Conservation (phyloP, 2,329 filamentous ascomycete genomes). For the Aureobasidium subglaciale region DNA sequence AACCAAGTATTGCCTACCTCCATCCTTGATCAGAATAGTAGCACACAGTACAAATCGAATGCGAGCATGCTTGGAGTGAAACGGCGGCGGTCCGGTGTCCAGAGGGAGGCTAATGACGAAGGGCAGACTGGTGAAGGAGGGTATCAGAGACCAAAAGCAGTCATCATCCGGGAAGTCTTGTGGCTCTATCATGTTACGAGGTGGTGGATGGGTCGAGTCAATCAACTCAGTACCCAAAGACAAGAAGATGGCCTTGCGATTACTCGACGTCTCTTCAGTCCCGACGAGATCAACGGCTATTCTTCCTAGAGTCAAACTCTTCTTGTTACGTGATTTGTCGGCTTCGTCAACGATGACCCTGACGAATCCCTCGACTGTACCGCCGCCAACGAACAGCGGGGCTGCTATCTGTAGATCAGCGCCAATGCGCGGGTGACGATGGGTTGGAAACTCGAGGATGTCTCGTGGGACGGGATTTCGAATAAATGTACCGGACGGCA, state of each 20-base stretch:
- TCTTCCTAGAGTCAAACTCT: conserved; percentile 40
- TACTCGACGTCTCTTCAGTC: conserved; percentile 43
- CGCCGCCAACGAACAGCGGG: conserved; percentile 49
- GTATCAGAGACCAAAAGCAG: conserved; percentile 43
- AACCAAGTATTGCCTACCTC: conserved; percentile 43
- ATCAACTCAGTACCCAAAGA: conserved; percentile 46
- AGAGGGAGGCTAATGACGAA: conserved; percentile 48
- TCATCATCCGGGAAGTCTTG: conserved; percentile 33
- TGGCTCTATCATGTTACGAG: conserved; percentile 43
- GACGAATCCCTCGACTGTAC: conserved; percentile 46
- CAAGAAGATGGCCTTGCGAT: conserved; percentile 43
- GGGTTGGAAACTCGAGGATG: conserved; percentile 42
- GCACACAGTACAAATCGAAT: conserved; percentile 46
- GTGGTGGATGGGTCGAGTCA: conserved; percentile 44
- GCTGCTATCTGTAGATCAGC: conserved; percentile 45
- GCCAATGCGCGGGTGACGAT: conserved; percentile 43
- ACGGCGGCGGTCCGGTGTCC: conserved; percentile 49
- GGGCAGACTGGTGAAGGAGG: conserved; percentile 41
- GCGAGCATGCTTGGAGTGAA: conserved; percentile 44
- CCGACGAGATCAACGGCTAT: conserved; percentile 47
- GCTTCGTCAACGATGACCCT: conserved; percentile 43
- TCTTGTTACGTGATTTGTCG: conserved; percentile 37
- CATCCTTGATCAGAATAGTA: conserved; percentile 42
- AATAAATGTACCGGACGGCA: conserved; percentile 44
- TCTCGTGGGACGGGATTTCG: conserved; percentile 41